Evolutionary conservation across 1,284 basidiomycete genomes (phyloP), one percentile per base, ranked within the genome.

Genomic region (Tilletia setariae): DNA sequence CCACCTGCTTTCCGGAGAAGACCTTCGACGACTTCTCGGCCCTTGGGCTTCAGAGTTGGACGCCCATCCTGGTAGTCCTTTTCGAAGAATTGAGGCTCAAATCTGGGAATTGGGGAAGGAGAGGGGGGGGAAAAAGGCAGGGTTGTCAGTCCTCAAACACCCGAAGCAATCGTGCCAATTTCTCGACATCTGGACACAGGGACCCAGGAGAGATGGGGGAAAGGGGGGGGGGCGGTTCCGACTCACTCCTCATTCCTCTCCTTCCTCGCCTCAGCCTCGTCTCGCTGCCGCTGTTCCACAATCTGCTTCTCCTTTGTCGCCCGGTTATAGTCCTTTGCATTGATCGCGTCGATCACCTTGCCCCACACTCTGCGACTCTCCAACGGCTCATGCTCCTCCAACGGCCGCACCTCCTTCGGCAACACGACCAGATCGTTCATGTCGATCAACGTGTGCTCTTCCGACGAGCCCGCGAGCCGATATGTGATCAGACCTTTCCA

Each of bases 81-180:
- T 75, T 90, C 89, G 78, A 95, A 95, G 83, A 89, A 94, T 35
- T 83, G 81, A 8, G 93, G 90, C 43, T 88, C 84, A 80, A 92
- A 93, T 71, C 93, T 94, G 73, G 4, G 15, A 35, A 28, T 66
- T 11, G 32, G 40, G 21, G 2, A 65, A 8, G 16, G 32, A 2
- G 21, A 32, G n/a, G n/a, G n/a, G n/a, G n/a, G n/a, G n/a, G n/a
- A n/a, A n/a, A n/a, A 43, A 11, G 28, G 43, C 43, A 9, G 19
- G 19, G 43, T 19, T 44, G 43, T 44, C 43, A 44, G 43, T 19
- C 43, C 43, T 44, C 43, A 9, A 44, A 9, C 43, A 44, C n/a
- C n/a, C n/a, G n/a, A n/a, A n/a, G n/a, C n/a, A n/a, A n/a, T n/a
- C n/a, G n/a, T n/a, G n/a, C n/a, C n/a, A n/a, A n/a, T n/a, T n/a